Conservation (phyloP, 352 stramenopile species). For the Thraustochytrium striatum region DNA sequence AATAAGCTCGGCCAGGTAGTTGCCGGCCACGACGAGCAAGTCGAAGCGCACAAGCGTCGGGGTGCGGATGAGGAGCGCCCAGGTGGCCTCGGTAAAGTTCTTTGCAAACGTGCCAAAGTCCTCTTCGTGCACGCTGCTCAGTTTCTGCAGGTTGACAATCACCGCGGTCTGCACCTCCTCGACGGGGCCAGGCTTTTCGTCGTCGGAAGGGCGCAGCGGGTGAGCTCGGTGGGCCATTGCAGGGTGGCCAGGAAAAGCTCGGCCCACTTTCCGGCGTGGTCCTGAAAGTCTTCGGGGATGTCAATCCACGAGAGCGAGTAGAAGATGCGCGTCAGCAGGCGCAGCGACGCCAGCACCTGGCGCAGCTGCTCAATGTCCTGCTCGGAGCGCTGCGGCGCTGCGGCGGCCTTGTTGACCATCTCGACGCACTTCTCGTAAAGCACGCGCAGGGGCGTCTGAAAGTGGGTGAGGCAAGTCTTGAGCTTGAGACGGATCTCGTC, state of each 20-base stretch:
- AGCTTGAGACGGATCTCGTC: conserved; percentile 91
- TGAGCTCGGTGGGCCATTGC: conserved; percentile 80
- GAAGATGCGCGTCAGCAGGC: conserved; percentile 92
- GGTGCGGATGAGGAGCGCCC: conserved; percentile 61
- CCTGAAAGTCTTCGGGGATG: conserved; percentile 97
- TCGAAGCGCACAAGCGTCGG: conserved; percentile 71
- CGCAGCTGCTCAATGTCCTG: conserved; percentile 60
- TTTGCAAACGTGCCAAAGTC: conserved; percentile 92
- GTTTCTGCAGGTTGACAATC: conserved; percentile 95
- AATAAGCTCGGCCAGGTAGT: conserved; percentile 92
- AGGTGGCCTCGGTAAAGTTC: conserved; percentile 82
- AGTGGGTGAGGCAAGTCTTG: conserved; percentile 85
- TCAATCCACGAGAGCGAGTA: conserved; percentile 98
- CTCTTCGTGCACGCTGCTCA: conserved; percentile 97
- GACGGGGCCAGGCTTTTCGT: conserved; percentile 80
- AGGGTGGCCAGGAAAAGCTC: conserved; percentile 88
- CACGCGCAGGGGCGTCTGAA: conserved; percentile 72
- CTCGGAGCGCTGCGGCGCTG: too few relatives aligned
- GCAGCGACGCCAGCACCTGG: conserved; percentile 72
- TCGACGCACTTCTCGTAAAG: conserved; percentile 60
- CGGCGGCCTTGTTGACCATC: conserved; percentile 53
- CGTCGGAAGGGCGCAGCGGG: conserved; percentile 85
- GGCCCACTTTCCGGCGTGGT: conserved; percentile 96
- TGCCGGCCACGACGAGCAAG: conserved; percentile 88
- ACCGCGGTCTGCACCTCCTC: conserved; percentile 89